Evolutionary conservation across 2,329 filamentous ascomycete genomes (phyloP).

Genomic region (Xylariales sp.): DNA sequence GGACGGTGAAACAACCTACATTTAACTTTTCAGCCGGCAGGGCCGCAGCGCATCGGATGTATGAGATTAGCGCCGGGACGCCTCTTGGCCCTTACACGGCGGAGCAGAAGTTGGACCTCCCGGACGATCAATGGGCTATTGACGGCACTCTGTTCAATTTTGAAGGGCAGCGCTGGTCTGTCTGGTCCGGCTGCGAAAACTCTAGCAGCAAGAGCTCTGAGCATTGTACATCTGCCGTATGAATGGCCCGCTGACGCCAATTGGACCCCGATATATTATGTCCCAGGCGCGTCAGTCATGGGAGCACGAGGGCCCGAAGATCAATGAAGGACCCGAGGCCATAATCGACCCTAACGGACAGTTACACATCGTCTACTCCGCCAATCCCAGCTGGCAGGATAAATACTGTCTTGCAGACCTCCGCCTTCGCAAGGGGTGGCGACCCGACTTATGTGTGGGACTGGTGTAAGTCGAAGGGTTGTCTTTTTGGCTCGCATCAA

Average conservation of each 20-base stretch:
- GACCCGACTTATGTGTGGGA: conserved; percentile 22
- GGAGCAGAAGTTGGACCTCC: conserved; percentile 16
- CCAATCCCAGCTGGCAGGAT: conserved; percentile 21
- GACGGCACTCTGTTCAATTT: conserved; percentile 18
- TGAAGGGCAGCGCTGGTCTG: conserved; percentile 17
- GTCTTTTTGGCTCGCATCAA: conserved; percentile 20
- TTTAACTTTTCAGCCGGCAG: conserved; percentile 18
- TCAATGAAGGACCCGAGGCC: conserved; percentile 21
- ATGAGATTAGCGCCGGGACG: conserved; percentile 16
- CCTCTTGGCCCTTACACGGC: conserved; percentile 14
- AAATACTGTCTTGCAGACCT: conserved; percentile 22
- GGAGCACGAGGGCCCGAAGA: conserved; percentile 16
- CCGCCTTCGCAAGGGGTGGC: conserved; percentile 18
- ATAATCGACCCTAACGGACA: conserved; percentile 21
- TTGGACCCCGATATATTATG: conserved; percentile 17
- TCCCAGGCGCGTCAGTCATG: conserved; percentile 21
- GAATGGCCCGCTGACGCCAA: conserved; percentile 15
- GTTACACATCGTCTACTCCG: conserved; percentile 22
- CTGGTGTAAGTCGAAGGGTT: conserved; percentile 24
- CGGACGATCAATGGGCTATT: conserved; percentile 21
- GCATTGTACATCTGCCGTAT: conserved; percentile 21
- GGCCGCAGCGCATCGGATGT: conserved; percentile 18
- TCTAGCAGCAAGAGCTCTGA: conserved; percentile 14
- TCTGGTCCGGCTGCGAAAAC: conserved; percentile 21
- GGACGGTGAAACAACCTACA: conserved; percentile 14